Conservation (phyloP, 768 basidiomycete genomes). For the Tricholoma terreum region DNA sequence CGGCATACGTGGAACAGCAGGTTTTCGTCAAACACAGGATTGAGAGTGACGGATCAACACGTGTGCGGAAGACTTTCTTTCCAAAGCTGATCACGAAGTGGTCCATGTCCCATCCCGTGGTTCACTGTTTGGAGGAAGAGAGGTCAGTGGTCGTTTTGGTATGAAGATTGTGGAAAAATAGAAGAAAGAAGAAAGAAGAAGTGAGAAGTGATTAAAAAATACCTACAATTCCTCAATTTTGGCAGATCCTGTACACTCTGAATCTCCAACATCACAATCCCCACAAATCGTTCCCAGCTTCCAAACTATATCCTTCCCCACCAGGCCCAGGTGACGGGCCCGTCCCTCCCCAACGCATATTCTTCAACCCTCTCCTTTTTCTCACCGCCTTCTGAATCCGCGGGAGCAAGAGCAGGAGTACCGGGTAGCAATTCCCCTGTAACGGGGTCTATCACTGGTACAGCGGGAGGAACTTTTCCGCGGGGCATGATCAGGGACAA, state of each 20-base stretch:
- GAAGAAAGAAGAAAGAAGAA: no score
- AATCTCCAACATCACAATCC: conserved; percentile 95
- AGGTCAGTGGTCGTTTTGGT: not conserved
- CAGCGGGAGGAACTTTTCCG: not conserved
- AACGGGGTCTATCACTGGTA: not conserved
- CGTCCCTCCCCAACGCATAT: not conserved
- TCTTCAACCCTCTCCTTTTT: conserved; percentile 1
- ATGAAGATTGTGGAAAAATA: conserved; percentile 1
- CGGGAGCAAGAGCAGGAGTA: conserved; percentile 5
- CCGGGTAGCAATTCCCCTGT: conserved; percentile 6
- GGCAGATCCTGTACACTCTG: conserved; percentile 82
- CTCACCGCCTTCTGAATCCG: not conserved
- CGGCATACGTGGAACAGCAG: conserved; percentile 90
- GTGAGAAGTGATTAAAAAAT: no score
- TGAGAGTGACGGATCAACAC: conserved; percentile 81
- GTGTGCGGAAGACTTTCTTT: conserved; percentile 94
- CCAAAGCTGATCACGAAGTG: conserved; percentile 96
- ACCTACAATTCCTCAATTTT: conserved; percentile 79
- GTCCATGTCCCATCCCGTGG: conserved; percentile 93
- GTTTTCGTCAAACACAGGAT: conserved; percentile 94
- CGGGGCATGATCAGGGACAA: not conserved
- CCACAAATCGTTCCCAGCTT: conserved; percentile 76
- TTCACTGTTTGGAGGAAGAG: conserved; percentile 53
- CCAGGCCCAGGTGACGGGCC: not conserved
- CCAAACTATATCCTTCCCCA: conserved; percentile 47